A percentile compares a stretch with the other conserved stretches of the same genome.
phyloP scores from a whole-genome alignment of 2,329 filamentous ascomycete species.

The Polytolypa hystricis region DNA sequence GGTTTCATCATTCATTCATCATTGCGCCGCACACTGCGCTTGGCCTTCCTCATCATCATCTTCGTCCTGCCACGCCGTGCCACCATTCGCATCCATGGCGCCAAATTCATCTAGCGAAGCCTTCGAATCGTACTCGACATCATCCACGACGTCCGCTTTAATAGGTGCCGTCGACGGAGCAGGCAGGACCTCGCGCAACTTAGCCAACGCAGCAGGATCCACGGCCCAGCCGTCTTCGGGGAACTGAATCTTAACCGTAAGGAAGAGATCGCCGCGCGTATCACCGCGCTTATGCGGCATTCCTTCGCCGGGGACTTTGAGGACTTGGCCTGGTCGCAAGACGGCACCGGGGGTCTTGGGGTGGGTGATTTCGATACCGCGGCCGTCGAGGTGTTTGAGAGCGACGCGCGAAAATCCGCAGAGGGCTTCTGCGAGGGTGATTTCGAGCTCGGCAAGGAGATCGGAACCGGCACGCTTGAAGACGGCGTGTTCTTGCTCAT shows the following conservation, averaged over 20 bases:
- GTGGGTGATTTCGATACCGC: conserved; percentile 73
- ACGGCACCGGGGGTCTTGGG: conserved; percentile 68
- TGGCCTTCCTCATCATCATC: conserved; percentile 30
- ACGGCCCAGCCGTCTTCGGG: conserved; percentile 76
- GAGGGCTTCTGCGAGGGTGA: conserved; percentile 74
- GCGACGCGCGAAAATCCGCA: conserved; percentile 85
- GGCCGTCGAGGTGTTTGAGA: conserved; percentile 82
- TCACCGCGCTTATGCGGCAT: conserved; percentile 91
- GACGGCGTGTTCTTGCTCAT: conserved; percentile 66
- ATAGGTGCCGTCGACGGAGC: conserved; percentile 47
- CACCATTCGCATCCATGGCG: conserved; percentile 31
- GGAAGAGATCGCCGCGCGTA: conserved; percentile 71
- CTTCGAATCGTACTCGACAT: conserved; percentile 76
- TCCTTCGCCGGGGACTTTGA: conserved; percentile 80
- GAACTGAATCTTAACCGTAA: conserved; percentile 77
- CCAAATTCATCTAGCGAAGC: conserved; percentile 65
- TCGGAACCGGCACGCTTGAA: conserved; percentile 80
- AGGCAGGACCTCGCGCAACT: conserved; percentile 66
- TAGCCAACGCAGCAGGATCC: conserved; percentile 58
- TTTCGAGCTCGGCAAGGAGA: conserved; percentile 66
- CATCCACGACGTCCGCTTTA: conserved; percentile 65
- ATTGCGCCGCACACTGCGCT: conserved; percentile 41
- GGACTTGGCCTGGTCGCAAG: conserved; percentile 67
- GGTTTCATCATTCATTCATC: conserved; percentile 14
- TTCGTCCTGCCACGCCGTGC: conserved; percentile 39